Conservation (phyloP, 306 rosid genomes). For the Oxytropis ochrocephala region DNA sequence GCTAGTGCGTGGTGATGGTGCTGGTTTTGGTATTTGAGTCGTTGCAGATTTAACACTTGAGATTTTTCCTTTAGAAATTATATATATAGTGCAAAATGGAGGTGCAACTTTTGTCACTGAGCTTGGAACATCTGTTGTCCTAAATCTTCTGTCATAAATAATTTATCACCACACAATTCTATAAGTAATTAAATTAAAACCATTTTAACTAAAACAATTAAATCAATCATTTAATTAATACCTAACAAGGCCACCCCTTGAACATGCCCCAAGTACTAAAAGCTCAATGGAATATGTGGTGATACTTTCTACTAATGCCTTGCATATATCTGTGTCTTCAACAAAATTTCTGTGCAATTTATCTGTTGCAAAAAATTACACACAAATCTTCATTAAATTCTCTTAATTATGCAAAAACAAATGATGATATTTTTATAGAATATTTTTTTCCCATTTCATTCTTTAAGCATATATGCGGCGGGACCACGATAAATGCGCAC, state of each 20-base stretch:
- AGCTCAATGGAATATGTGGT: slow-evolving; percentile 39
- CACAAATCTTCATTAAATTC: not conserved
- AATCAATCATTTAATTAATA: not conserved
- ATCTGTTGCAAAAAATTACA: slow-evolving; percentile 33
- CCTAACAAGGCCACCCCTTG: slow-evolving; percentile 59
- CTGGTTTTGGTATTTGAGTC: slow-evolving; percentile 20
- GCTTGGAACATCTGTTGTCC: slow-evolving; percentile 47
- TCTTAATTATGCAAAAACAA: too few species aligned
- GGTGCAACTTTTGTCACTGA: slow-evolving; percentile 56
- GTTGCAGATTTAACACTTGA: slow-evolving; percentile 45
- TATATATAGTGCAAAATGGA: slow-evolving; percentile 59
- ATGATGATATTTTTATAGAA: too few species aligned
- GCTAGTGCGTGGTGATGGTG: not conserved
- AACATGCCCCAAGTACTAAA: slow-evolving; percentile 70
- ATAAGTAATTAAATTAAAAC: not conserved
- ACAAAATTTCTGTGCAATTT: slow-evolving; percentile 54
- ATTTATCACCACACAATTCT: not conserved
- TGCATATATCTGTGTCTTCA: slow-evolving; percentile 50
- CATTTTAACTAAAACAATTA: too few species aligned
- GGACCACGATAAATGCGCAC: too few species aligned
- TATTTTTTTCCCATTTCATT: too few species aligned
- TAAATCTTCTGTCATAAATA: slow-evolving; percentile 55
- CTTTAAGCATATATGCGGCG: too few species aligned
- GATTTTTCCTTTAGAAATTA: slow-evolving; percentile 60
- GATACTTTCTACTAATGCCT: slow-evolving; percentile 46